Evolutionary conservation across 2,329 filamentous ascomycete species (phyloP).

Genomic region (Penicillium sclerotigenum): DNA sequence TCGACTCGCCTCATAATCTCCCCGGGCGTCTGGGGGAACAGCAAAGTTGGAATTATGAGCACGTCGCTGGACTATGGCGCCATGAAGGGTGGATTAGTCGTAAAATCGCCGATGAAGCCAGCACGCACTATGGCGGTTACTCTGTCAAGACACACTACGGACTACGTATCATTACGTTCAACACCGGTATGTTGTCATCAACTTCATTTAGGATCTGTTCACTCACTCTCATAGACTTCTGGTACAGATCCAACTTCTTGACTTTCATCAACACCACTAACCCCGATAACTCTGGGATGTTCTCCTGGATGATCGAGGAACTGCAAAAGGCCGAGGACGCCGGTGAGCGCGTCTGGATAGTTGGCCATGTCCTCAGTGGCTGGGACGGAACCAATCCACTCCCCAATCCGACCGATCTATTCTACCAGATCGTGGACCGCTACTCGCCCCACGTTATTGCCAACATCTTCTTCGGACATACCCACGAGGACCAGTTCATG

Average conservation of each 20-base stretch:
- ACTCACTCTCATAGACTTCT: constrained; percentile 20
- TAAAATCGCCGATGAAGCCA: constrained; percentile 46
- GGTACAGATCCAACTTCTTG: constrained; percentile 43
- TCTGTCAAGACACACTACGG: constrained; percentile 54
- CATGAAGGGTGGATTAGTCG: constrained; percentile 55
- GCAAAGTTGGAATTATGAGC: constrained; percentile 58
- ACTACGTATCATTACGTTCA: constrained; percentile 52
- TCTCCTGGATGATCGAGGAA: constrained; percentile 52
- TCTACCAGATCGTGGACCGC: constrained; percentile 55
- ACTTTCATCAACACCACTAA: constrained; percentile 54
- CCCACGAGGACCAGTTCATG: constrained; percentile 54
- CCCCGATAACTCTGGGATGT: constrained; percentile 50
- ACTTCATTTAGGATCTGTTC: constrained; percentile 16
- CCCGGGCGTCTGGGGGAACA: constrained; percentile 54
- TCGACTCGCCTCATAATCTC: constrained; percentile 53
- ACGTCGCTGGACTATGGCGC: constrained; percentile 55
- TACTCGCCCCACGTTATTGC: constrained; percentile 56
- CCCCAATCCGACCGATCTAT: constrained; percentile 53
- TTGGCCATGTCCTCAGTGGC: constrained; percentile 54
- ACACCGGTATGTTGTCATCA: constrained; percentile 48
- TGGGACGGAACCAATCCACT: constrained; percentile 57
- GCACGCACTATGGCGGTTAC: constrained; percentile 56
- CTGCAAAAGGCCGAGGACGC: constrained; percentile 53
- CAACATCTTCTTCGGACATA: constrained; percentile 55
- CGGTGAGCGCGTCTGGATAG: constrained; percentile 54